Percentiles rank a stretch among this genome's conserved stretches.
phyloP scores from a whole-genome alignment of 2,329 filamentous ascomycete genomes.

The Tricladium varicosporioides region DNA sequence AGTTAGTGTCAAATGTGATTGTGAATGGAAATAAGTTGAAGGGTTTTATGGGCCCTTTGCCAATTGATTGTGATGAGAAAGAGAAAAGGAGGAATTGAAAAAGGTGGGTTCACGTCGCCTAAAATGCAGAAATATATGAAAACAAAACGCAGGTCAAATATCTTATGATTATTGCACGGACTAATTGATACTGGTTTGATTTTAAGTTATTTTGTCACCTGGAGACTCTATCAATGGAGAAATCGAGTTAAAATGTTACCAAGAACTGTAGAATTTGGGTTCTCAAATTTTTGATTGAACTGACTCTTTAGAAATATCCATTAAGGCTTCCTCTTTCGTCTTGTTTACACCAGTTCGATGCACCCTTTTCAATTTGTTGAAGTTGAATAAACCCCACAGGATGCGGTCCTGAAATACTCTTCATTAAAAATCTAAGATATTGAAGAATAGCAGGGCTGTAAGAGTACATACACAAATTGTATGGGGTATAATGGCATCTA shows the following conservation, averaged over 20 bases:
- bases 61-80: background rate
- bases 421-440: background rate
- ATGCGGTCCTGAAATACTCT: conserved; percentile 8
- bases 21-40: conserved; percentile 2
- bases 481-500: conserved; percentile 21
- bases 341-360: background rate
- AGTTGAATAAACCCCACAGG: conserved; percentile 14
- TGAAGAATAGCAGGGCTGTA: no score
- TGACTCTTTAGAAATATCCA: no score
- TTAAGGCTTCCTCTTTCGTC: background rate
- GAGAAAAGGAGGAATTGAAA: background rate
- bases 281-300: no score
- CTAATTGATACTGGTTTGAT: no score
- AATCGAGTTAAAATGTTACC: no score
- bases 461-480: conserved; percentile 23
- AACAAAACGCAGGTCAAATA: no score
- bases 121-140: no score
- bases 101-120: no score
- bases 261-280: no score
- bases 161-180: no score
- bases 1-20: background rate
- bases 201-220: no score
- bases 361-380: conserved; percentile 5
- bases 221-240: no score
- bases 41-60: background rate